phyloP scores from a whole-genome alignment of 2,329 filamentous ascomycete genomes.

The Fusarium udum region DNA sequence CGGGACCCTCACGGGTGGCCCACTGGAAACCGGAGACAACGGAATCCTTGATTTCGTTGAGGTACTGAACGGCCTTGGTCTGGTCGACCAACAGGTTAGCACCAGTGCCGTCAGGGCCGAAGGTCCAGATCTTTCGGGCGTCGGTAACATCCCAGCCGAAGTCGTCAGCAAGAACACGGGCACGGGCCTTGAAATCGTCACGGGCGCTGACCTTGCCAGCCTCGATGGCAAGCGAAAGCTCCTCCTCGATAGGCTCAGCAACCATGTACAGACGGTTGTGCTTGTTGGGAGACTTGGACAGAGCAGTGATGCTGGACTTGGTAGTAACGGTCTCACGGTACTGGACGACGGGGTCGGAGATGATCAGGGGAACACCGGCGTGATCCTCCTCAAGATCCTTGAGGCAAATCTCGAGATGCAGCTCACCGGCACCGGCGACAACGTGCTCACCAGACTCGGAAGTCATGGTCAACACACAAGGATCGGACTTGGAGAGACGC shows the following conservation, averaged over 20 bases:
- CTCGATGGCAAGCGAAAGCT: slow-evolving; percentile 91
- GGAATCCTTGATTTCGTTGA: slow-evolving; percentile 99
- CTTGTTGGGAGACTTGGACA: slow-evolving; percentile 99
- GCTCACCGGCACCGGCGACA: slow-evolving; percentile 98
- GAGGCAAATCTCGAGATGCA: slow-evolving; percentile 99
- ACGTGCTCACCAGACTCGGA: slow-evolving; percentile 97
- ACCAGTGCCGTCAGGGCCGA: slow-evolving; percentile 96
- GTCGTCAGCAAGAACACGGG: slow-evolving; percentile 94
- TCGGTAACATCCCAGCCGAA: slow-evolving; percentile 99
- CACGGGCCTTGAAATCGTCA: slow-evolving; percentile 99
- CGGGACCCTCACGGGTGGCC: slow-evolving; percentile 96
- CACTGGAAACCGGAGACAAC: slow-evolving; percentile 99
- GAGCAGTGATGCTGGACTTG: slow-evolving; percentile 91
- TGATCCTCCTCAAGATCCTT: slow-evolving; percentile 99
- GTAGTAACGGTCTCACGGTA: slow-evolving; percentile 95
- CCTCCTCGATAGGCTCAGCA: slow-evolving; percentile 90
- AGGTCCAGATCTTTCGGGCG: slow-evolving; percentile 99
- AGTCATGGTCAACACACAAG: slow-evolving; percentile 93
- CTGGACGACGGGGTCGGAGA: slow-evolving; percentile 97
- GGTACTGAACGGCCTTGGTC: slow-evolving; percentile 99
- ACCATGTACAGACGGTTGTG: slow-evolving; percentile 99
- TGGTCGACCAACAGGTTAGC: slow-evolving; percentile 99
- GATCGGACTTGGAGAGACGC: slow-evolving; percentile 99
- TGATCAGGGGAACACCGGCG: slow-evolving; percentile 95
- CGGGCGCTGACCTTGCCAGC: slow-evolving; percentile 88